Base-by-base conservation (phyloP, 2,329 filamentous ascomycete species). In the Colletotrichum karsti region DNA sequence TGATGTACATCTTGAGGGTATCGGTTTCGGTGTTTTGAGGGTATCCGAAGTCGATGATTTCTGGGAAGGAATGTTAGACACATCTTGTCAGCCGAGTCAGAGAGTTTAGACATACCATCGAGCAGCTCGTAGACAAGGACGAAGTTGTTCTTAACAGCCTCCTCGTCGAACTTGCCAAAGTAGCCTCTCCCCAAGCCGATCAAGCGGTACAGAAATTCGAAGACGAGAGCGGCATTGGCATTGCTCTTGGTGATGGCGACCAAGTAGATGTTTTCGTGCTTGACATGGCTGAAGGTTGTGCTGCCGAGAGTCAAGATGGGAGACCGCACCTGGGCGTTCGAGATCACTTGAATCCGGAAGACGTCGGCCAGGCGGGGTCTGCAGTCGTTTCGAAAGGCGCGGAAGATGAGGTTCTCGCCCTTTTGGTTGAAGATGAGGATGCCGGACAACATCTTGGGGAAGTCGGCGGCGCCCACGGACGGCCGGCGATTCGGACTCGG, bases 131-230 rank as follows among this genome's bases (percentile, higher is more conserved):
- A 99, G 41, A 99, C 94, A 73, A 99, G 86, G 72, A 99, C 96
- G 83, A 99, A 99, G 85, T 99, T 99, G 84, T 98, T 98, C 91
- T 99, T 99, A 74, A 99, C 95, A 64, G 96, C 95, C 83, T 99
- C 96, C 86, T 99, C 96, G 77, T 99, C 96, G 77, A 99, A 97
- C 82, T 98, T 98, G 78, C 93, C 95, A 86, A 99, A 99, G 82
- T 99, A 99, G 65, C 94, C 93, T 83, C 93, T 94, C 44, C 96
- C 96, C 72, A 99, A 85, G 77, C 92, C 89, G 72, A 98, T 93
- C 76, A 99, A 84, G 74, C 95, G 90, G 84, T 98, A 98, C 70
- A 99, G 85, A 78, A 99, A 99, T 84, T 99, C 96, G 77, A 99
- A 99, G 24, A 99, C 94, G 63, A 99, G 88, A 44, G 97, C 97